Conservation (phyloP, 345 rosid genomes). For the Moricandia arvensis region DNA sequence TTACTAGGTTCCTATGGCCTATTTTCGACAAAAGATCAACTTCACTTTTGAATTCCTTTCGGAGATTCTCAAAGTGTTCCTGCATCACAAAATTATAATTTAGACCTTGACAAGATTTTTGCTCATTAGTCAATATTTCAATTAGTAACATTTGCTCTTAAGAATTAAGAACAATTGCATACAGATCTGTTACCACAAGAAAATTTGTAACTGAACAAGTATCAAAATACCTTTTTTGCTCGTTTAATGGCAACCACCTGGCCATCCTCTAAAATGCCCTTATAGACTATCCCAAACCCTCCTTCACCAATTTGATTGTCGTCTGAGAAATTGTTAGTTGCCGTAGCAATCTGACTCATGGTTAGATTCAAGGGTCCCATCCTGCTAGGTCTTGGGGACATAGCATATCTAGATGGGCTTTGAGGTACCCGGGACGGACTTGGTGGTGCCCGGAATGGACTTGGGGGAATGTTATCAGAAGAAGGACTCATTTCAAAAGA, state of each 20-base stretch:
- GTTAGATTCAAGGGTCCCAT: slow-evolving; percentile 64
- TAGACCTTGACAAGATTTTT: not conserved
- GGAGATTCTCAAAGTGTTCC: slow-evolving; percentile 71
- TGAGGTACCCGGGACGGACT: slow-evolving; percentile 80
- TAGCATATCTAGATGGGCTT: slow-evolving; percentile 79
- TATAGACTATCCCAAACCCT: slow-evolving; percentile 89
- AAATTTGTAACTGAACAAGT: not conserved
- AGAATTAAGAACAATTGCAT: not conserved
- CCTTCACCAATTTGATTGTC: slow-evolving; percentile 78
- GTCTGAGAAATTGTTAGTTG: slow-evolving; percentile 70
- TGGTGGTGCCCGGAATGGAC: slow-evolving; percentile 37
- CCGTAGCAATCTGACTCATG: slow-evolving; percentile 57
- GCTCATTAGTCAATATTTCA: not conserved
- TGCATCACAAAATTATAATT: slow-evolving; percentile 29
- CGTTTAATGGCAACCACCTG: slow-evolving; percentile 90
- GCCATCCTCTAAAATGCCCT: slow-evolving; percentile 65
- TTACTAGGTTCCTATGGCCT: slow-evolving; percentile 84
- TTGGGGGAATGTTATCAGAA: slow-evolving; percentile 56
- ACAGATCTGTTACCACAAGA: not conserved
- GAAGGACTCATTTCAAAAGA: slow-evolving; percentile 51
- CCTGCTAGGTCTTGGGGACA: slow-evolving; percentile 68
- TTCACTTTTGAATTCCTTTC: slow-evolving; percentile 87
- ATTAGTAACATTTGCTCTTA: not conserved
- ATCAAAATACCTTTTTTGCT: slow-evolving; percentile 71
- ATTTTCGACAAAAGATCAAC: slow-evolving; percentile 90